Evolutionary conservation across 2,329 filamentous ascomycete genomes (phyloP).

Genomic region (Thermoascus crustaceus): DNA sequence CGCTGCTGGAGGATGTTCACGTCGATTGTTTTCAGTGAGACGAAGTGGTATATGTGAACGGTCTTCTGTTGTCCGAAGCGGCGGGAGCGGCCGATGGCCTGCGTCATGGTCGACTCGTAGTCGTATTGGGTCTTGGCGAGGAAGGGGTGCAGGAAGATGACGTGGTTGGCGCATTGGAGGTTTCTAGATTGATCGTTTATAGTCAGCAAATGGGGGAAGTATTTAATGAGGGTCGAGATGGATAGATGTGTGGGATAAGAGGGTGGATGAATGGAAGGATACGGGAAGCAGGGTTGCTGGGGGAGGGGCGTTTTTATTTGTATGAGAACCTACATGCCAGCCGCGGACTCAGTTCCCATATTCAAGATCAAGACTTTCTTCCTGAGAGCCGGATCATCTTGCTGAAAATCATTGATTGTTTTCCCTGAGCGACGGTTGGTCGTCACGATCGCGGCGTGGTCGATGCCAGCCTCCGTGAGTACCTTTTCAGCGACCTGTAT

Average conservation of each 20-base stretch:
- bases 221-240: no score
- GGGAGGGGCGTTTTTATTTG: conserved; percentile 5
- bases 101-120: conserved; percentile 52
- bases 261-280: no score
- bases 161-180: conserved; percentile 54
- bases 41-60: conserved; percentile 51
- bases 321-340: conserved; percentile 55
- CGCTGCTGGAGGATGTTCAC: conserved; percentile 36
- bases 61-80: conserved; percentile 50
- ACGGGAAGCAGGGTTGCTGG: background rate
- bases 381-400: conserved; percentile 22
- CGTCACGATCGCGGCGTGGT: no score
- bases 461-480: no score
- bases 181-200: conserved; percentile 39
- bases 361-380: conserved; percentile 51
- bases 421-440: conserved; percentile 19
- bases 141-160: conserved; percentile 55
- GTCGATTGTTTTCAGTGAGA: conserved; percentile 38
- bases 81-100: conserved; percentile 54
- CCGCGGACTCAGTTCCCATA: conserved; percentile 48
- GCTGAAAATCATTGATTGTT: conserved; percentile 36
- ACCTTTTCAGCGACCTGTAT: conserved; percentile 29
- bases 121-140: conserved; percentile 42
- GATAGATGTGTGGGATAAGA: no score
- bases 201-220: conserved; percentile 9